phyloP scores from a whole-genome alignment of 495 filamentous ascomycete species.

The Penicillium alfredii region DNA sequence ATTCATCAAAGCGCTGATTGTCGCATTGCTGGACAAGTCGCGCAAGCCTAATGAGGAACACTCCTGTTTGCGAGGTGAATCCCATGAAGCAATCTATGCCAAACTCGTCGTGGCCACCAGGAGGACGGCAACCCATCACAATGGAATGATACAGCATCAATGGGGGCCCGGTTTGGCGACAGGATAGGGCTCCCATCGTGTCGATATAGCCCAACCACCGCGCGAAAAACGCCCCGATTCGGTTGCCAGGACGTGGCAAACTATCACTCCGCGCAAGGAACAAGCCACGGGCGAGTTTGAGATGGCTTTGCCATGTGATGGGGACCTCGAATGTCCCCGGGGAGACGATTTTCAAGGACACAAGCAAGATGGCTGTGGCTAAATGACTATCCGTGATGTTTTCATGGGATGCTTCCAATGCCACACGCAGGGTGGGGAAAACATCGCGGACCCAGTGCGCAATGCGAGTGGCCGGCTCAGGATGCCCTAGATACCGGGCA shows the following conservation, averaged over 20 bases:
- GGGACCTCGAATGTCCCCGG: constrained; percentile 73
- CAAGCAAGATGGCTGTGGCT: constrained; percentile 80
- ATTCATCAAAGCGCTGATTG: constrained; percentile 54
- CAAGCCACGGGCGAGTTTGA: constrained; percentile 69
- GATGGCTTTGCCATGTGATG: constrained; percentile 70
- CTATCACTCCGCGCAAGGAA: constrained; percentile 59
- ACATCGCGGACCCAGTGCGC: constrained; percentile 73
- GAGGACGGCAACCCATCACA: constrained; percentile 36
- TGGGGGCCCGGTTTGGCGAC: constrained; percentile 54
- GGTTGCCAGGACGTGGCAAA: constrained; percentile 50
- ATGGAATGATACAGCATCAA: constrained; percentile 52
- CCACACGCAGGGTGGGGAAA: constrained; percentile 64
- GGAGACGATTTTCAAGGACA: constrained; percentile 80
- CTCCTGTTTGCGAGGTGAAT: constrained; percentile 63
- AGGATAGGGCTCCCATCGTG: constrained; percentile 69
- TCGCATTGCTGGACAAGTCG: constrained; percentile 68
- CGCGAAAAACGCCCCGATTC: constrained; percentile 70
- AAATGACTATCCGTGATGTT: constrained; percentile 69
- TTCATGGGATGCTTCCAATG: constrained; percentile 50
- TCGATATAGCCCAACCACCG: constrained; percentile 87
- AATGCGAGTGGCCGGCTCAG: constrained; percentile 72
- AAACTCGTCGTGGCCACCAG: constrained; percentile 47
- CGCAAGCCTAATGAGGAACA: constrained; percentile 68
- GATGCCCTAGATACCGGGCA: constrained; percentile 66
- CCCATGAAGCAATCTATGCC: constrained; percentile 76